Conservation (phyloP, 192 early-diverging fungal species). For the Backusella luteola region DNA sequence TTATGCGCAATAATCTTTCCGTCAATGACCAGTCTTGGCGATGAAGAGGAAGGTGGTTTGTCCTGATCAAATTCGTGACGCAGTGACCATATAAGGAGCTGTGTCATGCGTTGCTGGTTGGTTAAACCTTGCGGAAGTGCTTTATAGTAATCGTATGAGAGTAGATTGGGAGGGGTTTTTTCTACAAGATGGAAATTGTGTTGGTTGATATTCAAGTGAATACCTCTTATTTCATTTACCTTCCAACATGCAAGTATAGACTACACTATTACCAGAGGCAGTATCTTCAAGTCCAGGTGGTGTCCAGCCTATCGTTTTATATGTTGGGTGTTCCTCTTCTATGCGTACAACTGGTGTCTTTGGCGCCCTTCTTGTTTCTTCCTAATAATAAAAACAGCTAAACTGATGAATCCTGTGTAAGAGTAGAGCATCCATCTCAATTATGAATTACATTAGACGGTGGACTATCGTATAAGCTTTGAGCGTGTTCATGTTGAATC, state of each 20-base stretch:
- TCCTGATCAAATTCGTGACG: neutral
- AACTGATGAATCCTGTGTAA: neutral
- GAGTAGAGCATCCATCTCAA: neutral
- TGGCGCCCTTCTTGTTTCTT: neutral
- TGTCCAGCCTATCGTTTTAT: neutral
- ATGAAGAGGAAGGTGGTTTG: neutral
- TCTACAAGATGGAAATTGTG: neutral
- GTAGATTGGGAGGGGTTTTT: neutral
- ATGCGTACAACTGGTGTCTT: neutral
- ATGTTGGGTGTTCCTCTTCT: neutral
- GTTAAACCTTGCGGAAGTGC: neutral
- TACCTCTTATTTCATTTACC: neutral
- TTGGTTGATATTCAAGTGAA: neutral
- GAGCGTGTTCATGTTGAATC: neutral
- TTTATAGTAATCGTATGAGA: neutral
- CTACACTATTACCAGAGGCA: neutral
- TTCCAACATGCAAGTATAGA: neutral
- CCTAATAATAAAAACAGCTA: neutral
- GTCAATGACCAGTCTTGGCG: too few species aligned
- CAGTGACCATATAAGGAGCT: neutral
- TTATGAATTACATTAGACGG: neutral
- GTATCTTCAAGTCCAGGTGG: neutral
- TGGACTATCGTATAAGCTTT: neutral
- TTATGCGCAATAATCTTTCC: neutral
- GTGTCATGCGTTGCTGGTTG: neutral